Evolutionary conservation across 306 rosid genomes (phyloP), one percentile per base, ranked within the genome.

Genomic region (Gastrolobium bilobum): DNA sequence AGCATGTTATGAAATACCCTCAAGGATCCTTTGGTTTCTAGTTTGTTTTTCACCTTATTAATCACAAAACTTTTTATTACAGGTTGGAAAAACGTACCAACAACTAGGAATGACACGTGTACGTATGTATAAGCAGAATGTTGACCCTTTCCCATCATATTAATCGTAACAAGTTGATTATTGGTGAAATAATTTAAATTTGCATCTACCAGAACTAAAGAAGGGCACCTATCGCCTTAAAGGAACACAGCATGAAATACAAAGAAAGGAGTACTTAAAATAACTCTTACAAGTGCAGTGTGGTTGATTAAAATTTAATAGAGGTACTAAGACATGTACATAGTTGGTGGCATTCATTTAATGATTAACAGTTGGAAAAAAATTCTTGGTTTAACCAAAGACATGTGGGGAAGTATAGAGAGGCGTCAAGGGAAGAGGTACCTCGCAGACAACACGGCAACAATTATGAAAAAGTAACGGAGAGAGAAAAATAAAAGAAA

Each of bases 401-500:
- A 62, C 7, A 5, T 5, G 26, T 30, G 6, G 62, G 61, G 79
- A 81, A 81, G 78, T 75, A 69, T 30, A 69, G 75, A 74, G n/a
- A n/a, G n/a, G n/a, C n/a, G n/a, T n/a, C n/a, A n/a, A n/a, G n/a
- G 47, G 83, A 72, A 80, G 59, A 80, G 85, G 87, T 84, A 87
- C 60, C 86, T 39, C 79, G 52, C 68, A 82, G 89, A 86, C 87
- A 84, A 82, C 73, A 82, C 83, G 82, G 79, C 81, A 70, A 26
- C 76, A 78, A 71, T 71, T 50, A 79, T 79, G 71, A 73, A 38
- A 83, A 59, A 75, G 51, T 43, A 63, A 71, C 20, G 44, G 34
- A 9, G 38, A 72, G 68, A 40, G 11, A 35, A 10, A 60, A 26
- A 46, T 7, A 35, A 15, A 31, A 15, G 76, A 51, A 69, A 20